Evolutionary conservation across 2,329 filamentous ascomycete genomes (phyloP).

Genomic region (Exophiala dermatitidis): DNA sequence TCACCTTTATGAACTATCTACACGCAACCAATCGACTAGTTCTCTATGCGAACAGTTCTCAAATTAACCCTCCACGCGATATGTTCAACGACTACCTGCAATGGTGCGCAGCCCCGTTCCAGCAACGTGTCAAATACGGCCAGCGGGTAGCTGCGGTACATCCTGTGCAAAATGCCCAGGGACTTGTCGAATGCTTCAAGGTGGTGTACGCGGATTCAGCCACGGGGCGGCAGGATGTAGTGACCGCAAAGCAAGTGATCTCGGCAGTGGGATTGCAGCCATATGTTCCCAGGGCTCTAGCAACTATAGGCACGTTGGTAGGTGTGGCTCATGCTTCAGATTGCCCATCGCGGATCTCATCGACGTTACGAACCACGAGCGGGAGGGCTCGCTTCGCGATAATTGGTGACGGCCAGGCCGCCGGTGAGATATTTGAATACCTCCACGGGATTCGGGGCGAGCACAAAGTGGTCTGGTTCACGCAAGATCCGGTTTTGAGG

Average conservation of each 20-base stretch:
- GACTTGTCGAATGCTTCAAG: constrained; percentile 13
- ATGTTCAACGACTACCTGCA: constrained; percentile 20
- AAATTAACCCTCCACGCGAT: constrained; percentile 15
- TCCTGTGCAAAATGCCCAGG: constrained; percentile 7
- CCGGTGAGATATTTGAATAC: constrained; percentile 19
- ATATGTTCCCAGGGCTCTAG: constrained; percentile 9
- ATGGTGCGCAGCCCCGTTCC: constrained; percentile 20
- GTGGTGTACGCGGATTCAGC: constrained; percentile 8
- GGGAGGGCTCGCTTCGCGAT: constrained; percentile 13
- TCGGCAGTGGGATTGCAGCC: constrained; percentile 12
- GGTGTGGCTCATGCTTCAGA: constrained; percentile 19
- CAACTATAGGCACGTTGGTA: not conserved
- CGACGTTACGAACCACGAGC: constrained; percentile 1
- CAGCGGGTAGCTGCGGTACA: constrained; percentile 8
- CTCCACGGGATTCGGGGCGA: constrained; percentile 16
- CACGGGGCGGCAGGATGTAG: constrained; percentile 8
- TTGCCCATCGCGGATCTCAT: constrained; percentile 4
- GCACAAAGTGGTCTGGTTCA: constrained; percentile 19
- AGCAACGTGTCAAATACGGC: constrained; percentile 8
- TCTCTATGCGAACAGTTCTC: constrained; percentile 15
- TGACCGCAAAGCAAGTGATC: constrained; percentile 19
- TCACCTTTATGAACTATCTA: constrained; percentile 25
- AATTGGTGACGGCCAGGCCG: constrained; percentile 20
- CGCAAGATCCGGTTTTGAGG: constrained; percentile 7
- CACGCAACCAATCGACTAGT: constrained; percentile 19